These are phyloP conservation scores for Brettanomyces custersianus DNA, from an alignment of 805 yeast species.

Conservation along the genomic window DNA sequence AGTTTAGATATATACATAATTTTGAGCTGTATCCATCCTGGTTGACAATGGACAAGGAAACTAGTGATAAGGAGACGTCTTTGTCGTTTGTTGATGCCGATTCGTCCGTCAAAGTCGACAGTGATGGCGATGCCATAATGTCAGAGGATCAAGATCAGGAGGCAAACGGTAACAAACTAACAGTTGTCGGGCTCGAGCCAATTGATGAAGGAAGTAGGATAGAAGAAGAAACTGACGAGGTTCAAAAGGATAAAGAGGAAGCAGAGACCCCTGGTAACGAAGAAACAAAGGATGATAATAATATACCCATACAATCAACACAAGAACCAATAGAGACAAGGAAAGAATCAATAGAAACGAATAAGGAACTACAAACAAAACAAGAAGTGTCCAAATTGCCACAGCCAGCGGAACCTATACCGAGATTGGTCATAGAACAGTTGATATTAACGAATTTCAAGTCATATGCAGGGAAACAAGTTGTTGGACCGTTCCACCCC, in stretches of 20 bases:
- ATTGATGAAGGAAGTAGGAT: background rate
- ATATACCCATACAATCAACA: no score
- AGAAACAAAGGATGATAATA: background rate
- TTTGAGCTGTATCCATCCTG: no score
- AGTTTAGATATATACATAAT: no score
- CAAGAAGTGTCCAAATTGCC: background rate
- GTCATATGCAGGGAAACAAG: constrained; percentile 89
- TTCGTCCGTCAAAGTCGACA: background rate
- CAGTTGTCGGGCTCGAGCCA: constrained; percentile 11
- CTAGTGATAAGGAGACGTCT: background rate
- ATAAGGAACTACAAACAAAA: background rate
- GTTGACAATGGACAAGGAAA: no score
- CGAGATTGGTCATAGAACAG: constrained; percentile 62
- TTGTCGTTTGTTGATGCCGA: background rate
- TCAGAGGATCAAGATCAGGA: background rate
- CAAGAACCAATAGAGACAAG: no score
- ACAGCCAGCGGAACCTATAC: background rate
- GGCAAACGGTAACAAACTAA: background rate
- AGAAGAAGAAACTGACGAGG: background rate
- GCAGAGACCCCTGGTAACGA: background rate
- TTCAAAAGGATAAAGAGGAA: background rate
- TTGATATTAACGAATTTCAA: constrained; percentile 79
- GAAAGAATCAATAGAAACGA: background rate
- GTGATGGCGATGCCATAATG: background rate
- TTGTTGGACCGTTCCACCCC: constrained; percentile 88